phyloP scores from a whole-genome alignment of 768 basidiomycete genomes.

The Auricularia cornea region DNA sequence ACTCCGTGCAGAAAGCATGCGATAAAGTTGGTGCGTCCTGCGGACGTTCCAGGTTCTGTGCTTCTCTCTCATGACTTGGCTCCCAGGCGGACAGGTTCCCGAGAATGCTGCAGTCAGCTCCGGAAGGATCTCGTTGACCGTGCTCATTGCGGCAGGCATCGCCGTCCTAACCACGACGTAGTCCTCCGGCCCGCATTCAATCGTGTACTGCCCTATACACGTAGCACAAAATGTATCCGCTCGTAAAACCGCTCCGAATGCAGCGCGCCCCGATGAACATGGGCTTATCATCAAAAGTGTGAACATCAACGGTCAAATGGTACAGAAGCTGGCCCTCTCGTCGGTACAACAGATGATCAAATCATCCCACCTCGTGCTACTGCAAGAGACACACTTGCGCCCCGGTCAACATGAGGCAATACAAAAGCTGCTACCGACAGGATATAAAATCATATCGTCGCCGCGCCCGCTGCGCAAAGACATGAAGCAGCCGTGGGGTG shows the following conservation, averaged over 20 bases:
- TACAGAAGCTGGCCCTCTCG: background rate
- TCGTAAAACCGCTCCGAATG: slow-evolving; percentile 24
- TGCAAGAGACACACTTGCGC: background rate
- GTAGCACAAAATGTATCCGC: too few relatives aligned
- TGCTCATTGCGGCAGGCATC: too few relatives aligned
- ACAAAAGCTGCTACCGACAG: background rate
- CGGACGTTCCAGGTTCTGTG: too few relatives aligned
- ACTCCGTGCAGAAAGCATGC: too few relatives aligned
- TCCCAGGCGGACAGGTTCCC: too few relatives aligned
- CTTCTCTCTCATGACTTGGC: too few relatives aligned
- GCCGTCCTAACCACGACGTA: too few relatives aligned
- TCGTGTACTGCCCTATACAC: too few relatives aligned
- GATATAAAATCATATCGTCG: background rate
- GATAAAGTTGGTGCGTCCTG: too few relatives aligned
- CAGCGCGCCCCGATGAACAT: slow-evolving; percentile 11
- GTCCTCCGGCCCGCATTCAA: too few relatives aligned
- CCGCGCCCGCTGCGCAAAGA: background rate
- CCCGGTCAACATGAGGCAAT: background rate
- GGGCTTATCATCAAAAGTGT: background rate
- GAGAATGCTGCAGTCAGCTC: too few relatives aligned
- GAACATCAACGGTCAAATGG: background rate
- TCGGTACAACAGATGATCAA: background rate
- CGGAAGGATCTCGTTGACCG: too few relatives aligned
- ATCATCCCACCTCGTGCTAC: background rate
- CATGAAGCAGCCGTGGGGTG: background rate